These are phyloP conservation scores for Macrophomina pseudophaseolina DNA, from an alignment of 2,329 filamentous ascomycete species.

Conservation along the genomic window DNA sequence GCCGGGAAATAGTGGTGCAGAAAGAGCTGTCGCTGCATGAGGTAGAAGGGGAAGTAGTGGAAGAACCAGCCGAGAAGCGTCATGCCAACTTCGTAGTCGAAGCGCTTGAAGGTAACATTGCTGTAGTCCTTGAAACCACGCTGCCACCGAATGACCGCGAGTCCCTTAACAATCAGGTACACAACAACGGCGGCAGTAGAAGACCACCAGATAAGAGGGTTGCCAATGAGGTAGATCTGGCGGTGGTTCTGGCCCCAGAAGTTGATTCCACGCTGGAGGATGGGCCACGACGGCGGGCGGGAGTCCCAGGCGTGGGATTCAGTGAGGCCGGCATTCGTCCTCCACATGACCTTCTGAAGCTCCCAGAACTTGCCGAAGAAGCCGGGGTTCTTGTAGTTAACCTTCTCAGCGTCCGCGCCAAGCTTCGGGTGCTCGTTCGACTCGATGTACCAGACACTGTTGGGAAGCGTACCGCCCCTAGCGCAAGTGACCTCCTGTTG, in stretches of 20 bases:
- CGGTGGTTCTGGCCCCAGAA: constrained; percentile 96
- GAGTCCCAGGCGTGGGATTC: constrained; percentile 99
- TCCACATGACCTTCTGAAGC: constrained; percentile 98
- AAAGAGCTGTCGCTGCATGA: constrained; percentile 98
- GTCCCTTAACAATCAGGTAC: constrained; percentile 83
- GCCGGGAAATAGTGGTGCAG: constrained; percentile 98
- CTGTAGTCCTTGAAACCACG: constrained; percentile 87
- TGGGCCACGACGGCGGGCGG: constrained; percentile 89
- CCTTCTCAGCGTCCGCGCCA: constrained; percentile 78
- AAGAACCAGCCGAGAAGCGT: constrained; percentile 93
- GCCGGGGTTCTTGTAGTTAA: constrained; percentile 92
- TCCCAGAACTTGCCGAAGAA: constrained; percentile 99
- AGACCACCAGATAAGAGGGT: constrained; percentile 93
- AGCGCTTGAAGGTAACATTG: constrained; percentile 85
- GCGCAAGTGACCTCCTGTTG: constrained; percentile 99
- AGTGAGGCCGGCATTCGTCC: constrained; percentile 91
- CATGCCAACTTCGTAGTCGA: constrained; percentile 94
- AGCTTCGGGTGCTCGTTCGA: constrained; percentile 84
- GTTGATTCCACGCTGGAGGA: constrained; percentile 93
- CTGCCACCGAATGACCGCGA: constrained; percentile 92
- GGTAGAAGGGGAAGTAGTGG: constrained; percentile 98
- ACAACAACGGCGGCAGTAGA: constrained; percentile 77
- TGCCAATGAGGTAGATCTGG: constrained; percentile 95
- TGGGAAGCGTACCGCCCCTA: constrained; percentile 85
- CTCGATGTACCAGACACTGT: constrained; percentile 97